Conservation (phyloP, 129 eudicot species). For the Dittrichia graveolens region DNA sequence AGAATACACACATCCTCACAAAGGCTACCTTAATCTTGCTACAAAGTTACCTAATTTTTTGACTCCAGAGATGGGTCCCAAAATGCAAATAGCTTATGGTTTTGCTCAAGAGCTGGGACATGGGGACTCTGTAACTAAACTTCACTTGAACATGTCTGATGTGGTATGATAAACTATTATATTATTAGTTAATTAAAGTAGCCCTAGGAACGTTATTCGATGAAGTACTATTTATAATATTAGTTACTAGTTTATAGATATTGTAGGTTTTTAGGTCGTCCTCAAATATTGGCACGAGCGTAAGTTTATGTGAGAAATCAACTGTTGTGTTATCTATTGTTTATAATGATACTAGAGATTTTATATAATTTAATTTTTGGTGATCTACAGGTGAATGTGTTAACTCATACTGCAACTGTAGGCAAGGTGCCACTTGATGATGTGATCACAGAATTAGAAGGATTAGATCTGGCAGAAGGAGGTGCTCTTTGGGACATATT, state of each 20-base stretch:
- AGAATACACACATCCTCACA: conserved; percentile 68
- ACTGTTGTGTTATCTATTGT: not conserved
- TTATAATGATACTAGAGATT: not conserved
- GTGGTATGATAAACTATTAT: conserved; percentile 36
- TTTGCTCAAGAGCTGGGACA: conserved; percentile 63
- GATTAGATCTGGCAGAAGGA: conserved; percentile 40
- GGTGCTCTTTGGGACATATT: conserved; percentile 86
- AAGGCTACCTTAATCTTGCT: conserved; percentile 40
- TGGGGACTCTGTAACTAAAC: conserved; percentile 79
- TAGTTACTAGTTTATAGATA: no score
- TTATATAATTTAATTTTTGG: not conserved
- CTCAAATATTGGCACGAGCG: not conserved
- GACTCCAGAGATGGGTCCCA: conserved; percentile 52
- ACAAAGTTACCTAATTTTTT: conserved; percentile 37
- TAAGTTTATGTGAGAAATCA: not conserved
- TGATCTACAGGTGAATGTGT: conserved; percentile 55
- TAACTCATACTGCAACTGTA: conserved; percentile 51
- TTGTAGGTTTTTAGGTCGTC: no score
- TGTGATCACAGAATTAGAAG: conserved; percentile 18
- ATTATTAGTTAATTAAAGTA: not conserved
- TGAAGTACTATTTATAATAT: no score
- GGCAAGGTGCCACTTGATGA: not conserved
- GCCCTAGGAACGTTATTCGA: no score
- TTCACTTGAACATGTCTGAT: conserved; percentile 66
- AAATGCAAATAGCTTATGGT: conserved; percentile 73